Conservation (phyloP, 192 early-diverging fungal species). For the Coemansia guatemalensis region DNA sequence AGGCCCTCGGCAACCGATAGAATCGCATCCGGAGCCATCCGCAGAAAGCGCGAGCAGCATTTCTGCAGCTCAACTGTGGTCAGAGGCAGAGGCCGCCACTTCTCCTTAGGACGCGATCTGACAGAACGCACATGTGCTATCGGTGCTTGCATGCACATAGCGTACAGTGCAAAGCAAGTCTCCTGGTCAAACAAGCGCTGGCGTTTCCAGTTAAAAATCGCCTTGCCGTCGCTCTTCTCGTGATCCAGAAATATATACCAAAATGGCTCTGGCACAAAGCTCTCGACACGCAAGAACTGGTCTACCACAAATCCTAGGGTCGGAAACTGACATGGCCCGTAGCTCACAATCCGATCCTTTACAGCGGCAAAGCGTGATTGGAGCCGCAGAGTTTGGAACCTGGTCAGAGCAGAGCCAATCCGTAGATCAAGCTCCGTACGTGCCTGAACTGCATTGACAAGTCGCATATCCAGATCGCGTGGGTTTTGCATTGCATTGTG, state of each 20-base stretch:
- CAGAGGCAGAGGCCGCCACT: conserved; percentile 89
- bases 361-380: conserved; percentile 57
- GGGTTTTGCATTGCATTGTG: conserved; percentile 73
- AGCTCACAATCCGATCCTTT: conserved; percentile 71
- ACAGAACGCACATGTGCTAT: conserved; percentile 63
- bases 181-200: conserved; percentile 75
- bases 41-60: conserved; percentile 65
- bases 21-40: conserved; percentile 73
- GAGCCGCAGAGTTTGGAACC: conserved; percentile 84
- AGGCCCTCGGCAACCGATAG: conserved; percentile 88
- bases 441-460: conserved; percentile 79
- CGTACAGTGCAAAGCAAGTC: conserved; percentile 69
- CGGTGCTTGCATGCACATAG: conserved; percentile 63
- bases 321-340: conserved; percentile 95
- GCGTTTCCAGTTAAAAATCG: conserved; percentile 76
- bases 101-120: conserved; percentile 64
- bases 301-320: conserved; percentile 96
- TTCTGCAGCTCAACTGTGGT: conserved; percentile 96
- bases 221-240: conserved; percentile 50
- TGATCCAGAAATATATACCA: conserved; percentile 81
- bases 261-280: conserved; percentile 86
- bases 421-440: conserved; percentile 88
- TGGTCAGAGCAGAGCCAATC: conserved; percentile 87
- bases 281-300: conserved; percentile 68
- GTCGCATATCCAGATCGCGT: conserved; percentile 68